Percentiles rank a stretch among this genome's conserved stretches.
Evolutionary conservation across 2,329 filamentous ascomycete species (phyloP).

Genomic region (Hypoxylon sp.): DNA sequence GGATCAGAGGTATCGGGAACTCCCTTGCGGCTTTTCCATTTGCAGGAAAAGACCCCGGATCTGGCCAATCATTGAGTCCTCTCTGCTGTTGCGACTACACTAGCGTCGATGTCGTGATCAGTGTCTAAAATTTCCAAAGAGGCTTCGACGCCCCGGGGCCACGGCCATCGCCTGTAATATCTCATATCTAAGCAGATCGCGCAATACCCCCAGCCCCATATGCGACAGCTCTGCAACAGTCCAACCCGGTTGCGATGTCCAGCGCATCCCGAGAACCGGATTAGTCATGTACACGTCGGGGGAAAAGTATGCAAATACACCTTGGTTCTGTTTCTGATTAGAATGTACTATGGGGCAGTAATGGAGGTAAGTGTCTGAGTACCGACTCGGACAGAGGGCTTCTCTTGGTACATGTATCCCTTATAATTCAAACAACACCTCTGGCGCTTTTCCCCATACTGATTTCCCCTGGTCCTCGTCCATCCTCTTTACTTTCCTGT

Average conservation of each 20-base stretch:
- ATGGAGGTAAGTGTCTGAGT: constrained; percentile 16
- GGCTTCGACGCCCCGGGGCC: constrained; percentile 26
- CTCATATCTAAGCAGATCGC: constrained; percentile 39
- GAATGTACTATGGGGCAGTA: constrained; percentile 11
- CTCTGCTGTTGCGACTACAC: constrained; percentile 45
- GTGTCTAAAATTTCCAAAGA: constrained; percentile 53
- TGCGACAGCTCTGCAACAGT: constrained; percentile 27
- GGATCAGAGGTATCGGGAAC: constrained; percentile 41
- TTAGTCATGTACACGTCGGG: constrained; percentile 37
- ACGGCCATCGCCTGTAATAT: constrained; percentile 35
- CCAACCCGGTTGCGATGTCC: constrained; percentile 23
- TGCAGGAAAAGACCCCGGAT: constrained; percentile 32
- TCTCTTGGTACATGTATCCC: constrained; percentile 5
- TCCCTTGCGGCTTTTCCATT: constrained; percentile 37
- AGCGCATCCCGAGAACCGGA: constrained; percentile 44
- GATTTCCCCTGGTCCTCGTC: constrained; percentile 14
- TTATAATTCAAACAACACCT: constrained; percentile 39
- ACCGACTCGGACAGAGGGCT: constrained; percentile 22
- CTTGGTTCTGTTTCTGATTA: constrained; percentile 7
- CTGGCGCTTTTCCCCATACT: constrained; percentile 33
- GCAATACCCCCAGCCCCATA: constrained; percentile 45
- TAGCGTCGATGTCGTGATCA: constrained; percentile 59
- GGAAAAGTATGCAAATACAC: constrained; percentile 23
- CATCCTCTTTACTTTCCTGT: constrained; percentile 12
- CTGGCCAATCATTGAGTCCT: constrained; percentile 51